Evolutionary conservation across 805 yeast species (phyloP), one percentile per base, ranked within the genome.

Genomic region (Kodamaea hsintzibuensis): DNA sequence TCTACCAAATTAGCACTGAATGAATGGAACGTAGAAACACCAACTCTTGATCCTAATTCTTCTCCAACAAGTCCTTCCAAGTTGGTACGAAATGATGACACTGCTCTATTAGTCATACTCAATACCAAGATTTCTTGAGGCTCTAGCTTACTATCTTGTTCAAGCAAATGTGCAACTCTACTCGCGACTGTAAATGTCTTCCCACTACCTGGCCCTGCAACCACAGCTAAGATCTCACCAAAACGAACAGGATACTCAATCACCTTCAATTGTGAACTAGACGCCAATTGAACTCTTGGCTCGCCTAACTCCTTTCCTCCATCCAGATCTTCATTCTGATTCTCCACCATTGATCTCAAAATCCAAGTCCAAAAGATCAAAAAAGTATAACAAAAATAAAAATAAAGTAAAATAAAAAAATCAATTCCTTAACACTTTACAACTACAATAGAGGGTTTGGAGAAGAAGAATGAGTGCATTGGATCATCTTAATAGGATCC

Each of bases 131-230:
- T 79, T 50, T 85, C 83, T 2, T 73, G 65, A 0, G 91, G 89
- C 2, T 64, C 54, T 0, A 82, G 60, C 2, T 62, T 63, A 1
- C 67, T n/a, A n/a, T n/a, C 67, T 10, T 70, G 54, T 1, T 64
- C 56, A 3, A 86, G 61, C 57, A 84, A 57, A 54, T 78, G 72
- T 1, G 80, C 80, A 0, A 87, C 73, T 55, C 88, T 73, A 30
- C 77, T 72, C 3, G 82, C 78, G 30, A 87, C 59, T 0, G 91
- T 85, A 35, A 73, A 70, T 0, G 91, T 85, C 61, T 87, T 87
- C 1, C 93, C 92, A 7, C 88, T 80, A 3, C 92, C 91, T 0
- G 92, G 91, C 0, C 91, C 91, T 0, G 91, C 88, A 7, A 76
- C 70, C 1, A 87, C 73, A 38, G 81, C 74, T 5, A 87, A 65